Base-by-base conservation (phyloP, 2,329 filamentous ascomycete species). In the Rosellinia necatrix region DNA sequence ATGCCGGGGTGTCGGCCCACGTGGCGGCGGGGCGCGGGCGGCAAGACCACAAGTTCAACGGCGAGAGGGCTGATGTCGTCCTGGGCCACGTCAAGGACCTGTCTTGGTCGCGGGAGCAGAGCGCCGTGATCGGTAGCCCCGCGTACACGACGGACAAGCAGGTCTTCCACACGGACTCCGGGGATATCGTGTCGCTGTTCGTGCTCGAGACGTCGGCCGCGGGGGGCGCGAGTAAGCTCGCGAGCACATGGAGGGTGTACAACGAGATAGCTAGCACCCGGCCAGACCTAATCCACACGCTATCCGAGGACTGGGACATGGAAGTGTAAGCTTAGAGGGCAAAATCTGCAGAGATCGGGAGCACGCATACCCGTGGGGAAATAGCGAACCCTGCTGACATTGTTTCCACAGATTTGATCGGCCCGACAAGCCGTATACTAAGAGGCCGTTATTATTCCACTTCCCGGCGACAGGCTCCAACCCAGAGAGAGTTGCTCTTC, bases 1-100 rank as follows among this genome's bases (percentile, higher is more conserved):
- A 86, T 62, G 76, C 81, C 2, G 85, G 85, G 0, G 68, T 88
- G 1, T 80, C 84, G 0, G 75, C 81, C 0, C 83, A 88, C 59
- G 74, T 88, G 3, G 85, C 80, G 0, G 68, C 78, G 0, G 68
- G 77, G 25, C 77, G 84, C 4, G 82, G 79, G 0, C 74, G 78
- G 0, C 82, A 85, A 56, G 81, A 84, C 64, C 72, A 72, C 46
- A 72, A 73, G 17, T 74, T 71, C 53, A 62, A 77, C 2, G 79
- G 78, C 13, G 61, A 72, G n/a, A 72, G 74, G 0, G 78, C 78
- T 1, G 81, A 83, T 40, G 79, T 83, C 0, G 78, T 84, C 5
- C 68, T 85, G 2, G 74, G 78, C 2, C 85, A 89, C 59, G 84
- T 89, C 71, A 88, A 84, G 67, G 85, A 89, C 60, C 73, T 89